These are phyloP conservation scores for Aspergillus sp. DNA, from an alignment of 2,329 filamentous ascomycete genomes.

Conservation along the genomic window DNA sequence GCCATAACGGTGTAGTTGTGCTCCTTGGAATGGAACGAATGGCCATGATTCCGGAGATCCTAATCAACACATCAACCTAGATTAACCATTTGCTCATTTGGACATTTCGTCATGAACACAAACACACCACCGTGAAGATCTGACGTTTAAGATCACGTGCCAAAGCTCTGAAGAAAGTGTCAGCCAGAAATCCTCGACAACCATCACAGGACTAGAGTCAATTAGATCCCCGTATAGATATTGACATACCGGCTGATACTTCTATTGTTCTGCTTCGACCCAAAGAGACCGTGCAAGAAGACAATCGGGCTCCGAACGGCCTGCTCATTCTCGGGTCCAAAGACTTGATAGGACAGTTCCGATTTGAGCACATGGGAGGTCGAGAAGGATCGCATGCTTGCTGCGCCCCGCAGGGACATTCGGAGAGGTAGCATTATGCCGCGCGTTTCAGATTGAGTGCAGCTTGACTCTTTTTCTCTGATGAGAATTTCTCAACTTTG, in stretches of 20 bases:
- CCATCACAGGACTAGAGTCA: too few species aligned
- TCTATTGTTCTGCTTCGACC: slow-evolving; percentile 91
- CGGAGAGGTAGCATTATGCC: slow-evolving; percentile 7
- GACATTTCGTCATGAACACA: slow-evolving; percentile 4
- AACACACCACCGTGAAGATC: slow-evolving; percentile 72
- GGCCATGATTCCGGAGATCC: slow-evolving; percentile 91
- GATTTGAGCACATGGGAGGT: slow-evolving; percentile 20
- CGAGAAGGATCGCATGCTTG: slow-evolving; percentile 25
- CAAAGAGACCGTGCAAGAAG: slow-evolving; percentile 89
- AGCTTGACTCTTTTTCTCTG: neutral
- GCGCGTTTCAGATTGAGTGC: slow-evolving; percentile 1
- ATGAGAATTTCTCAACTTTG: slow-evolving; percentile 1
- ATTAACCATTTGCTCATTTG: too few species aligned
- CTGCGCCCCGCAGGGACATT: slow-evolving; percentile 7
- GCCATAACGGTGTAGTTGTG: slow-evolving; percentile 85
- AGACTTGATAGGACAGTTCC: slow-evolving; percentile 33
- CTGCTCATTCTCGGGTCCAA: slow-evolving; percentile 29
- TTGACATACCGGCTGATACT: slow-evolving; percentile 81
- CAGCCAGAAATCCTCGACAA: too few species aligned
- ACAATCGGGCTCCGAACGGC: slow-evolving; percentile 60
- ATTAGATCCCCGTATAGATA: too few species aligned
- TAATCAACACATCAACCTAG: slow-evolving; percentile 26
- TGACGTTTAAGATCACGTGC: slow-evolving; percentile 74
- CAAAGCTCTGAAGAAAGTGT: slow-evolving; percentile 50
- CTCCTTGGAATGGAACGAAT: slow-evolving; percentile 69